phyloP scores from a whole-genome alignment of 140 eudicot species.

The Flaveria floridana region DNA sequence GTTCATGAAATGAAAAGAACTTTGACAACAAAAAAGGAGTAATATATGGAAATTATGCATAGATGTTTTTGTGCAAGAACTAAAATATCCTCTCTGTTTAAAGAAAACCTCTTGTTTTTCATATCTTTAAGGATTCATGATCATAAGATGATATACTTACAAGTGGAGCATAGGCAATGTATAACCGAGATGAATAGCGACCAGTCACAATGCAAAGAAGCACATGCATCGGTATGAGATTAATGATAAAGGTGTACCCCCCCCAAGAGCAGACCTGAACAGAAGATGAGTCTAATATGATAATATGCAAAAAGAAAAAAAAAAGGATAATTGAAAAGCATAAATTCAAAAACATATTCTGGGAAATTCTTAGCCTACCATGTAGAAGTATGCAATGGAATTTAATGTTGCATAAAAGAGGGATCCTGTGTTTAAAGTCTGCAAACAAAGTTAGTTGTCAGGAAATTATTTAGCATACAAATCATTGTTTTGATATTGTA shows the following conservation, averaged over 20 bases:
- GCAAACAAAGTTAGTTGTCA: conserved; percentile 42
- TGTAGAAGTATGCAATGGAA: conserved; percentile 87
- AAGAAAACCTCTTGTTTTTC: neutral
- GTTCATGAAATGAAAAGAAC: conserved; percentile 12
- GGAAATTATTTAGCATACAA: conserved; percentile 10
- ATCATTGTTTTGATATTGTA: neutral
- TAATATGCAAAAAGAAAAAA: conserved; percentile 9
- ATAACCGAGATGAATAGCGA: conserved; percentile 87
- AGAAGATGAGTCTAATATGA: conserved; percentile 8
- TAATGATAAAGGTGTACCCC: conserved; percentile 97
- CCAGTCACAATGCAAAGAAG: conserved; percentile 98
- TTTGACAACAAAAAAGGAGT: conserved; percentile 12
- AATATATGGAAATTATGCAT: conserved; percentile 4
- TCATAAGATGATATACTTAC: conserved; percentile 47
- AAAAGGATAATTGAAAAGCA: neutral
- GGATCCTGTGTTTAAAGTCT: conserved; percentile 97
- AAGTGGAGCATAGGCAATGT: conserved; percentile 96
- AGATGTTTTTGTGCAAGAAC: conserved; percentile 9
- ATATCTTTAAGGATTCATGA: neutral
- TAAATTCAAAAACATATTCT: conserved; percentile 13
- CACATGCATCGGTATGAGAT: conserved; percentile 96
- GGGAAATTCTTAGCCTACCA: conserved; percentile 52
- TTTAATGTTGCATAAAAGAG: conserved; percentile 91
- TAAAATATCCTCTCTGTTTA: neutral
- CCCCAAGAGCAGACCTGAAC: conserved; percentile 99